Conservation (phyloP, 768 basidiomycete genomes). For the Termitomyces heimii region DNA sequence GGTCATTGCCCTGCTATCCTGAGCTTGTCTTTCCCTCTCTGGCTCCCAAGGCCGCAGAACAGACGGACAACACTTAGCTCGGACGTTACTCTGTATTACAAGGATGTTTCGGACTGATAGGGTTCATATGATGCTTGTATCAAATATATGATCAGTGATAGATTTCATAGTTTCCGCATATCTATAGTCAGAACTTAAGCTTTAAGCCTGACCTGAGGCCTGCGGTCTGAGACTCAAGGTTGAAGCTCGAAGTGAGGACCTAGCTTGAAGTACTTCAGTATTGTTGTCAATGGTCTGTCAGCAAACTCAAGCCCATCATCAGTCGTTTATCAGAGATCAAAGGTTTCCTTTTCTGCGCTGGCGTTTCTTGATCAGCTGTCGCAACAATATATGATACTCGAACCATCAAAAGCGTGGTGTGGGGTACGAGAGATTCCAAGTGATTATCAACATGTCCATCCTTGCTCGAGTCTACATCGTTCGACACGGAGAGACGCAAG, state of each 20-base stretch:
- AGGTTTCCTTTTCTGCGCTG: background rate
- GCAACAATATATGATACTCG: conserved; percentile 3
- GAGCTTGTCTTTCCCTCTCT: conserved; percentile 5
- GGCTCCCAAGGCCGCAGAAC: background rate
- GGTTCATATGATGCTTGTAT: background rate
- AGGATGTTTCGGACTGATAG: background rate
- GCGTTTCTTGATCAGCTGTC: conserved; percentile 3
- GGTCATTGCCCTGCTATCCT: conserved; percentile 37
- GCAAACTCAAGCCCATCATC: background rate
- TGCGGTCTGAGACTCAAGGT: background rate
- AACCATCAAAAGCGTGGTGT: conserved; percentile 1
- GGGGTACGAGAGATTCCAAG: background rate
- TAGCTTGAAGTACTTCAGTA: background rate
- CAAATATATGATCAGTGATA: background rate
- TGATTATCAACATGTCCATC: conserved; percentile 16
- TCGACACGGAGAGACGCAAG: conserved; percentile 76
- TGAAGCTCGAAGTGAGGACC: background rate
- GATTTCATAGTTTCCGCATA: background rate
- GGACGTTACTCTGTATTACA: conserved; percentile 2
- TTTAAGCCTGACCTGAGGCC: no score
- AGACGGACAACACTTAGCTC: background rate
- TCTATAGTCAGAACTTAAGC: background rate
- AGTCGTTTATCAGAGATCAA: no score
- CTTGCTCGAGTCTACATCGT: conserved; percentile 54
- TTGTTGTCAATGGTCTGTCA: background rate